A percentile compares a stretch with the other conserved stretches of the same genome.
phyloP scores from a whole-genome alignment of 352 stramenopile species.

The Pythium biforme region DNA sequence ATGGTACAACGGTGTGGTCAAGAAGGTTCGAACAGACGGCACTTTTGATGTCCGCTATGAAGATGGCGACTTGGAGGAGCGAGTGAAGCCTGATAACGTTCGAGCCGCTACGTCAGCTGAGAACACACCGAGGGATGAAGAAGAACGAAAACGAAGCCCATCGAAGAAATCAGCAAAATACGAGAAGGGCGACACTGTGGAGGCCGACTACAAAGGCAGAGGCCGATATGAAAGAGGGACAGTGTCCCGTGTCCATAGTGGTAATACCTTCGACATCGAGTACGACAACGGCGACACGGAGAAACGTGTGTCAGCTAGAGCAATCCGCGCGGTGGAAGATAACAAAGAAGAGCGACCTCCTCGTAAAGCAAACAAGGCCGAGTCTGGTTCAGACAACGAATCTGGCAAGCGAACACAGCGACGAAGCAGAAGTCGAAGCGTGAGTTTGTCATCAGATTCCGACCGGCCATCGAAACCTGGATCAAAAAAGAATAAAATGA shows the following conservation, averaged over 20 bases:
- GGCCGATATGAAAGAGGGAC: slow-evolving; percentile 42
- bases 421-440: slow-evolving; percentile 1
- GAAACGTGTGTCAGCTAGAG: slow-evolving; percentile 2
- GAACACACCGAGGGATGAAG: neutral
- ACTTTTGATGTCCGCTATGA: slow-evolving; percentile 54
- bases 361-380: neutral
- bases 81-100: slow-evolving; percentile 29
- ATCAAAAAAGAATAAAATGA: slow-evolving; percentile 15
- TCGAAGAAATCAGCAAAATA: slow-evolving; percentile 23
- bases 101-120: slow-evolving; percentile 6
- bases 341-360: neutral
- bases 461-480: neutral
- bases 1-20: slow-evolving; percentile 61
- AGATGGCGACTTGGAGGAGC: slow-evolving; percentile 48
- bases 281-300: slow-evolving; percentile 57
- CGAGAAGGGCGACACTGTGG: slow-evolving; percentile 37
- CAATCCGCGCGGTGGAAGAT: neutral
- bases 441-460: neutral
- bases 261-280: slow-evolving; percentile 62
- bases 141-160: neutral
- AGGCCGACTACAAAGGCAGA: slow-evolving; percentile 47
- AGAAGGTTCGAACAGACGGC: slow-evolving; percentile 45
- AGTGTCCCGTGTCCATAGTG: slow-evolving; percentile 42
- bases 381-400: neutral
- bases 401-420: neutral